Conservation (phyloP, 306 rosid genomes). For the Pachyrhizus erosus region DNA sequence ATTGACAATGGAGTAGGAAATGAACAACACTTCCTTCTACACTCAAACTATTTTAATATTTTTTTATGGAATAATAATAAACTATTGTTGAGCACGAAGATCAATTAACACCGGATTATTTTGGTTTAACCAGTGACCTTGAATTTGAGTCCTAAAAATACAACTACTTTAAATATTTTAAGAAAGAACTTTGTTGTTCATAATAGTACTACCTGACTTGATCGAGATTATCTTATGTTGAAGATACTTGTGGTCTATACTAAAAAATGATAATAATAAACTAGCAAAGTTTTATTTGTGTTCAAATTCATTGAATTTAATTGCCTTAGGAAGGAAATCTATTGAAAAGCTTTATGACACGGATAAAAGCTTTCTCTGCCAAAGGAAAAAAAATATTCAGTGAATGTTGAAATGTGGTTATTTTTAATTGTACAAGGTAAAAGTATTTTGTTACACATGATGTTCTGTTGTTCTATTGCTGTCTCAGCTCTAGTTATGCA, state of each 20-base stretch:
- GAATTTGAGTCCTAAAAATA: background rate
- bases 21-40: background rate
- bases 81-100: background rate
- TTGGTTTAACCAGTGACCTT: background rate
- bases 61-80: background rate
- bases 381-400: background rate
- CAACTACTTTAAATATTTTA: too few species aligned
- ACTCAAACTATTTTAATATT: background rate
- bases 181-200: background rate
- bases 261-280: background rate
- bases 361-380: background rate
- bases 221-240: background rate
- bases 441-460: background rate
- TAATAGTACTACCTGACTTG: background rate
- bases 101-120: too few species aligned
- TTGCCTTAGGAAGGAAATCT: background rate
- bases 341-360: background rate
- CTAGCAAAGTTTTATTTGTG: background rate
- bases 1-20: background rate
- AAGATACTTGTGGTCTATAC: background rate
- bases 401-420: background rate
- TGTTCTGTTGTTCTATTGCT: conserved; percentile 26
- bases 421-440: background rate
- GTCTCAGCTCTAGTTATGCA: background rate
- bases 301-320: background rate